A percentile compares a stretch with the other conserved stretches of the same genome.
Conservation (phyloP, 139 green algal genomes). For the Diplosphaera chodatii region DNA sequence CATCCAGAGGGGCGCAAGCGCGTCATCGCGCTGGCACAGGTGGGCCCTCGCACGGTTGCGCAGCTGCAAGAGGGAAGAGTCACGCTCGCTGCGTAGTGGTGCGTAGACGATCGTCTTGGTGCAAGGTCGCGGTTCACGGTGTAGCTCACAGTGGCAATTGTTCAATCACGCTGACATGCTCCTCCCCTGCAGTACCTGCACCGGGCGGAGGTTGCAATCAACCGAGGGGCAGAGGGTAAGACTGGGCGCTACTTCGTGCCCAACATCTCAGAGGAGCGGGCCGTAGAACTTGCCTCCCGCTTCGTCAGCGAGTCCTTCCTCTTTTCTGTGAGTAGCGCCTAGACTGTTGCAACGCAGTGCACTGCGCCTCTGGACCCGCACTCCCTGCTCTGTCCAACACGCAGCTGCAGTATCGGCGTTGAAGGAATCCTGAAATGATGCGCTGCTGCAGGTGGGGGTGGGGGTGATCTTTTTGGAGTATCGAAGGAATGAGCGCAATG, state of each 20-base stretch:
- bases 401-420: no score
- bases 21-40: conserved; percentile 50
- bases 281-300: conserved; percentile 67
- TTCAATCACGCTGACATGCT: no score
- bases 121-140: not conserved
- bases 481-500: conserved; percentile 36
- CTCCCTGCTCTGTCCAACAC: no score
- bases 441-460: conserved; percentile 47
- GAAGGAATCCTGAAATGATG: no score
- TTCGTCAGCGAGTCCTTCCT: conserved; percentile 72
- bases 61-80: no score
- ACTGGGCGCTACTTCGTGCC: conserved; percentile 62
- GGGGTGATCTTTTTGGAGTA: conserved; percentile 46
- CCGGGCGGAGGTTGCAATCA: conserved; percentile 61
- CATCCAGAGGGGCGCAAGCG: conserved; percentile 41
- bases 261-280: conserved; percentile 76
- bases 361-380: no score
- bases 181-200: conserved; percentile 55
- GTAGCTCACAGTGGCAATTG: not conserved
- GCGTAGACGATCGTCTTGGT: no score
- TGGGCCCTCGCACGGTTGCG: not conserved
- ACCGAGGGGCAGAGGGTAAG: conserved; percentile 64
- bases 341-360: no score
- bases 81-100: no score
- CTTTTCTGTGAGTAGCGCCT: conserved; percentile 35